phyloP scores from a whole-genome alignment of 345 rosid species.

The Syzygium aromaticum region DNA sequence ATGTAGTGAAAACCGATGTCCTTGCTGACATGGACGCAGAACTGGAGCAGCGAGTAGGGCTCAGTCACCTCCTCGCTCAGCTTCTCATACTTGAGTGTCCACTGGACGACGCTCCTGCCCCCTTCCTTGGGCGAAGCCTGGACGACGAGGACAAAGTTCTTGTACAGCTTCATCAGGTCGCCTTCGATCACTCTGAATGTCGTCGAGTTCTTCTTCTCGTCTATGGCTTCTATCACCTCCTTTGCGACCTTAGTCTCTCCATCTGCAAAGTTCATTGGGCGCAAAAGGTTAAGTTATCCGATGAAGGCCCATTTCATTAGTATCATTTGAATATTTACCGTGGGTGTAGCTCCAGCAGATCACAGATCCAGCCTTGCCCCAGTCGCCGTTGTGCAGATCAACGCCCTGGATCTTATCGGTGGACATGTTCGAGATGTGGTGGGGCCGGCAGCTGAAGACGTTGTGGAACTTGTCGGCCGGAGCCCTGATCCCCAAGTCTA shows the following conservation, averaged over 20 bases:
- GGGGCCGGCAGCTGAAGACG: slow-evolving; percentile 30
- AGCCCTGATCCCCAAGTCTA: slow-evolving; percentile 25
- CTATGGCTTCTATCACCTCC: slow-evolving; percentile 25
- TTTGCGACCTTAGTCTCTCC: slow-evolving; percentile 19
- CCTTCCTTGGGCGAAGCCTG: slow-evolving; percentile 1
- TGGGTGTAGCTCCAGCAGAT: slow-evolving; percentile 22
- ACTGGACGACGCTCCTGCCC: slow-evolving; percentile 1
- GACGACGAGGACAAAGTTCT: neutral
- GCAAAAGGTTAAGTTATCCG: neutral
- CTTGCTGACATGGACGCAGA: slow-evolving; percentile 2
- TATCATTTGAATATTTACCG: slow-evolving; percentile 4
- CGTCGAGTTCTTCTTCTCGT: slow-evolving; percentile 24
- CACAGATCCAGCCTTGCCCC: slow-evolving; percentile 21
- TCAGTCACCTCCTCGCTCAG: neutral
- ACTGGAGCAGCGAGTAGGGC: slow-evolving; percentile 2
- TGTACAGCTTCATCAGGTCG: slow-evolving; percentile 23
- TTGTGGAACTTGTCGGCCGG: slow-evolving; percentile 28
- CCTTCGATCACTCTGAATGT: slow-evolving; percentile 27
- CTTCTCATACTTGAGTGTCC: slow-evolving; percentile 8
- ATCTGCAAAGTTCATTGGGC: neutral
- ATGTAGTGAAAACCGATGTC: slow-evolving; percentile 22
- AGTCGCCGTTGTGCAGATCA: slow-evolving; percentile 28
- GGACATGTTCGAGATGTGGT: slow-evolving; percentile 19
- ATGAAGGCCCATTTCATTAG: neutral
- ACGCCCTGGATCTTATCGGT: slow-evolving; percentile 14